Evolutionary conservation across 225 moss, liverwort and hornwort genomes (phyloP).

Genomic region (Marchantia polymorpha): DNA sequence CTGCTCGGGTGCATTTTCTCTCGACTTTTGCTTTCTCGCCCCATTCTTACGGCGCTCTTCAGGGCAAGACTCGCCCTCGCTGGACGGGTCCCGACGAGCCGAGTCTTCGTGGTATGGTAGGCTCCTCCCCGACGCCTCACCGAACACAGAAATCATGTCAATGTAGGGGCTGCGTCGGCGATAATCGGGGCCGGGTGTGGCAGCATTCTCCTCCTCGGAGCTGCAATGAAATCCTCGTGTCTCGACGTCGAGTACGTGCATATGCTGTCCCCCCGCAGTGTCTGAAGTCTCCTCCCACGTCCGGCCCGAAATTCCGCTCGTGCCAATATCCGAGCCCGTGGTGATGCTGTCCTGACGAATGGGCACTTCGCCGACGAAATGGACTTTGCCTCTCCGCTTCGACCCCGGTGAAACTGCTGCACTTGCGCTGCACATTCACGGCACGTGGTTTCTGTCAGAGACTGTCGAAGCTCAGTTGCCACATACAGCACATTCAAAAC

Average conservation of each 20-base stretch:
- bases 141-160: conserved; percentile 14
- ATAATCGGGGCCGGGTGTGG: background rate
- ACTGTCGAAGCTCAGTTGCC: background rate
- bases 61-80: background rate
- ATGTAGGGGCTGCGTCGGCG: conserved; percentile 2
- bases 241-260: background rate
- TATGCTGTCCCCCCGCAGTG: background rate
- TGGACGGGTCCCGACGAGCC: background rate
- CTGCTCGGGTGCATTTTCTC: conserved; percentile 41
- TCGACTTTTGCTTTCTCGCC: background rate
- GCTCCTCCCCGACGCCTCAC: background rate
- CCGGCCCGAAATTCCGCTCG: background rate
- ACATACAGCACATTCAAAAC: background rate
- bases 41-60: background rate
- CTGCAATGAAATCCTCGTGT: background rate
- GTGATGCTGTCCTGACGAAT: background rate
- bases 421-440: background rate
- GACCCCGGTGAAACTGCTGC: background rate
- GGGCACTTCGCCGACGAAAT: background rate
- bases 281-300: background rate
- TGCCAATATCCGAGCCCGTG: background rate
- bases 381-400: background rate
- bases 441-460: background rate
- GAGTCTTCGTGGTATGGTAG: background rate
- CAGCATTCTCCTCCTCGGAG: background rate